Conservation (phyloP, 257 asterid genomes). For the Solanum clarkiae region DNA sequence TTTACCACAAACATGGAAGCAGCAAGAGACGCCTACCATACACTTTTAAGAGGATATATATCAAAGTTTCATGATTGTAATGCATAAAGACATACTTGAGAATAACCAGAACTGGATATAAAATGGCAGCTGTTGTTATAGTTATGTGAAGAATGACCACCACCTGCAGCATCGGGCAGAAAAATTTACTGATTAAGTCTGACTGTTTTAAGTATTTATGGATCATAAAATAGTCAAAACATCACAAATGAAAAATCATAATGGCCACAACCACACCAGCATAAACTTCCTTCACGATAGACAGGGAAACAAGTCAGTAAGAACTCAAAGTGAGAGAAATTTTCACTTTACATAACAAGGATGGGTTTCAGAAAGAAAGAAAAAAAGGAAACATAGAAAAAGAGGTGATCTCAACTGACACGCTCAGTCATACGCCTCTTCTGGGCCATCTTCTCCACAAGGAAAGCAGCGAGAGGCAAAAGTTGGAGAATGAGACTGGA, state of each 20-base stretch:
- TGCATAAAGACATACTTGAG: conserved; percentile 44
- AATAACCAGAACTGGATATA: conserved; percentile 83
- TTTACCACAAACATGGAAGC: not conserved
- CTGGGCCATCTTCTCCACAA: conserved; percentile 64
- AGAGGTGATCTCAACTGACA: conserved; percentile 31
- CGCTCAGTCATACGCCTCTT: conserved; percentile 43
- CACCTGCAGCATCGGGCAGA: conserved; percentile 39
- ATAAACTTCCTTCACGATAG: not conserved
- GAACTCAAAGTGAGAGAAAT: not conserved
- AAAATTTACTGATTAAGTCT: not conserved
- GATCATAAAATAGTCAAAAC: not conserved
- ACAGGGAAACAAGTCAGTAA: not conserved
- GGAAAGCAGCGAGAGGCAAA: conserved; percentile 71
- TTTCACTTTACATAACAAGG: not conserved
- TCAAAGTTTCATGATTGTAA: not conserved
- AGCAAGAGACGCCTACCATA: not conserved
- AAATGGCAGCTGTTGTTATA: conserved; percentile 46
- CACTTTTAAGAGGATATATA: not conserved
- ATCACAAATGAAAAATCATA: not conserved
- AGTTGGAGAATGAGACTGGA: conserved; percentile 82
- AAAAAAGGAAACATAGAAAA: not conserved
- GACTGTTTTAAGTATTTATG: not conserved
- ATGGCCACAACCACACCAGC: not conserved
- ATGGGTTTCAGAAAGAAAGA: not conserved
- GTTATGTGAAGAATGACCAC: conserved; percentile 55